phyloP scores from a whole-genome alignment of 192 early-diverging fungal species.

The Rhizoclosmatium globosum region DNA sequence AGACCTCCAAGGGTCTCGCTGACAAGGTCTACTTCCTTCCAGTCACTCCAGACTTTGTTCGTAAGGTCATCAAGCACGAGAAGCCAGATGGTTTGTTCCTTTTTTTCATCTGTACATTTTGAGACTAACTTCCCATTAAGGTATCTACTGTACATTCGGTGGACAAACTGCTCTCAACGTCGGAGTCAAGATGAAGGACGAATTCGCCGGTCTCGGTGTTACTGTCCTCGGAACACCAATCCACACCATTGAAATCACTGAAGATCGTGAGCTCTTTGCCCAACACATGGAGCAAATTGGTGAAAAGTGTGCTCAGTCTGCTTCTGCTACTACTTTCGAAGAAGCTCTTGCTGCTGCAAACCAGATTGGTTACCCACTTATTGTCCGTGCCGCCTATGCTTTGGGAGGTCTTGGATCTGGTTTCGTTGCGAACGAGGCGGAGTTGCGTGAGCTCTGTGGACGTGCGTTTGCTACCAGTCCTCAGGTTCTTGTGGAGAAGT shows the following conservation, averaged over 20 bases:
- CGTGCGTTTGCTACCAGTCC: conserved; percentile 93
- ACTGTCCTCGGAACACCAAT: conserved; percentile 94
- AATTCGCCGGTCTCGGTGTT: conserved; percentile 89
- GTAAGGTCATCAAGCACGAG: conserved; percentile 95
- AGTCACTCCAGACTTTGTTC: conserved; percentile 92
- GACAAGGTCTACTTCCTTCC: conserved; percentile 99
- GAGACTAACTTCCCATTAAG: conserved; percentile 1
- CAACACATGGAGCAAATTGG: conserved; percentile 84
- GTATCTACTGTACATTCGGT: conserved; percentile 97
- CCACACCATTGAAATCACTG: conserved; percentile 93
- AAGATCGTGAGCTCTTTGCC: conserved; percentile 96
- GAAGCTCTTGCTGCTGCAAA: conserved; percentile 89
- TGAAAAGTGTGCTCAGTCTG: conserved; percentile 91
- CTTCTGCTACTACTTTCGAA: conserved; percentile 79
- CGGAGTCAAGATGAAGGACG: conserved; percentile 92
- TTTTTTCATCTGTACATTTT: neutral
- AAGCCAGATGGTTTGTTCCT: conserved; percentile 83
- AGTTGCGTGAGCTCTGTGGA: conserved; percentile 80
- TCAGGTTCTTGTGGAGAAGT: conserved; percentile 93
- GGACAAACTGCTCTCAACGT: conserved; percentile 98
- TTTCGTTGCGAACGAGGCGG: conserved; percentile 89
- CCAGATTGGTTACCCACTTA: conserved; percentile 93
- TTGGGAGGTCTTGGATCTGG: conserved; percentile 98
- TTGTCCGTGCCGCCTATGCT: conserved; percentile 95
- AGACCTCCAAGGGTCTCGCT: conserved; percentile 95